A percentile compares a stretch with the other conserved stretches of the same genome.
Evolutionary conservation across 169 alveolate species (phyloP).

Genomic region (Plasmodium yoelii): DNA sequence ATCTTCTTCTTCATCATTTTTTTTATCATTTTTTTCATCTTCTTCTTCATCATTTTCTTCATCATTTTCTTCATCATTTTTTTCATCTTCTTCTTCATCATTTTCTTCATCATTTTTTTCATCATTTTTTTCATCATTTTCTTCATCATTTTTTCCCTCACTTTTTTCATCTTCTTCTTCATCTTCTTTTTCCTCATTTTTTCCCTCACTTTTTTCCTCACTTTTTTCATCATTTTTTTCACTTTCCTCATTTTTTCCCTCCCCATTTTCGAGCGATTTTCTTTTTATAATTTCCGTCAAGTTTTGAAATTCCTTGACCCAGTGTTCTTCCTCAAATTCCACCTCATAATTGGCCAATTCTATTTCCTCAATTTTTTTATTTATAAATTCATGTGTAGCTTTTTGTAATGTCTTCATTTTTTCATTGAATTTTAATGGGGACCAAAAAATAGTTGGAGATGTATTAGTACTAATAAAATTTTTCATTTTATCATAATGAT

Average conservation of each 20-base stretch:
- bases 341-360: slow-evolving; percentile 76
- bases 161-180: neutral
- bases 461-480: slow-evolving; percentile 84
- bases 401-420: slow-evolving; percentile 78
- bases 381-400: slow-evolving; percentile 78
- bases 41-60: neutral
- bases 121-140: neutral
- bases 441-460: slow-evolving; percentile 85
- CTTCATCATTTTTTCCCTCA: neutral
- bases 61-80: neutral
- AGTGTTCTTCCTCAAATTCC: slow-evolving; percentile 40
- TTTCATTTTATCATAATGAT: slow-evolving; percentile 82
- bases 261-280: neutral
- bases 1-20: neutral
- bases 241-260: neutral
- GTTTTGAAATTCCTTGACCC: slow-evolving; percentile 38
- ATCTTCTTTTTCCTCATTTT: neutral
- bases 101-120: neutral
- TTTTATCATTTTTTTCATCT: neutral
- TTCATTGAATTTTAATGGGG: slow-evolving; percentile 80
- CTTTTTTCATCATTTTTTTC: neutral
- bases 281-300: slow-evolving; percentile 22
- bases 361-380: slow-evolving; percentile 80
- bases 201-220: neutral
- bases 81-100: neutral